Evolutionary conservation across 352 stramenopile genomes (phyloP).

Genomic region (Globisporangium acanthophoron): DNA sequence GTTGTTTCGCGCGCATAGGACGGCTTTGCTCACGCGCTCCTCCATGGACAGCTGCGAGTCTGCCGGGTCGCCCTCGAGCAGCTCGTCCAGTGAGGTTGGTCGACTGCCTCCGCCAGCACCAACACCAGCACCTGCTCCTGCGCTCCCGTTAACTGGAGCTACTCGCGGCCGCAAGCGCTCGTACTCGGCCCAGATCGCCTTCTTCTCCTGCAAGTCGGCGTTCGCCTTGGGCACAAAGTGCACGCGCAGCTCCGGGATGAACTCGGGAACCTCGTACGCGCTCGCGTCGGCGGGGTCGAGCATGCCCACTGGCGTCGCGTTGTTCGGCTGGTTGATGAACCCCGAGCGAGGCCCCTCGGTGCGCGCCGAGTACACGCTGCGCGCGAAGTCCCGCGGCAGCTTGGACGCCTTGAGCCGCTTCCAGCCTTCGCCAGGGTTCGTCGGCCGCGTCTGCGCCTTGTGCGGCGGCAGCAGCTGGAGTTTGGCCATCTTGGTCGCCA

Average conservation of each 20-base stretch:
- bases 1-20: constrained; percentile 75
- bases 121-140: not conserved
- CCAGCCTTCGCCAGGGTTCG: constrained; percentile 53
- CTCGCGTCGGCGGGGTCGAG: constrained; percentile 59
- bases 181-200: constrained; percentile 38
- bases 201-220: constrained; percentile 59
- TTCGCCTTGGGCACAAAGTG: constrained; percentile 47
- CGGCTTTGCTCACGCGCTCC: constrained; percentile 35
- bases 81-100: constrained; percentile 34
- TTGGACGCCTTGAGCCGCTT: constrained; percentile 59
- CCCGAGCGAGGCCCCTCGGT: constrained; percentile 51
- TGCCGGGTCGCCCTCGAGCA: constrained; percentile 35
- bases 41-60: constrained; percentile 35
- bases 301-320: constrained; percentile 57
- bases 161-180: constrained; percentile 8
- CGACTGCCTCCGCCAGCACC: constrained; percentile 6
- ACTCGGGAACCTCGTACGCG: constrained; percentile 51
- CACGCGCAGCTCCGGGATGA: constrained; percentile 50
- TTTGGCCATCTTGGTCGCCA: constrained; percentile 55
- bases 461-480: constrained; percentile 35
- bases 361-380: constrained; percentile 44
- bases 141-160: not conserved
- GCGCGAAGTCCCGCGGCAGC: constrained; percentile 55
- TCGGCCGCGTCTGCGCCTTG: constrained; percentile 8
- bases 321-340: constrained; percentile 67